phyloP scores from a whole-genome alignment of 306 rosid genomes.

The Quercus parvula region DNA sequence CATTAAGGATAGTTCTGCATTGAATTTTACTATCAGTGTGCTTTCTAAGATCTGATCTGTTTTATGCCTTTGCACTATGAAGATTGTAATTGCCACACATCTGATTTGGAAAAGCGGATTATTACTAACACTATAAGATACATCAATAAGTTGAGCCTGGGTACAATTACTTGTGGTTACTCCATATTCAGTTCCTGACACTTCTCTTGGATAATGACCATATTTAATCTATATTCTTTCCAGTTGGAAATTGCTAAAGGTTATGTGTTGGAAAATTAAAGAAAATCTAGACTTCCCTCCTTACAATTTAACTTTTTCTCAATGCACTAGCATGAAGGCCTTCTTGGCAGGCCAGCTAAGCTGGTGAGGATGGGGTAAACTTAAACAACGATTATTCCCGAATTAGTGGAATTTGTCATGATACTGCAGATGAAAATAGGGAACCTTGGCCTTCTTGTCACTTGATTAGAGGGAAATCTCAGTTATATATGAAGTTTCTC shows the following conservation, averaged over 20 bases:
- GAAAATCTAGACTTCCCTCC: not conserved
- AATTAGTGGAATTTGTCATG: not conserved
- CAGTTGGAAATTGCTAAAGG: not conserved
- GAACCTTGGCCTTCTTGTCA: not conserved
- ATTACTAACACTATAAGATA: not conserved
- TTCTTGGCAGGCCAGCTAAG: not conserved
- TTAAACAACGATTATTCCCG: not conserved
- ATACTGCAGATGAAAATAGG: not conserved
- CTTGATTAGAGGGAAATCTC: not conserved
- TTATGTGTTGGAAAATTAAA: not conserved
- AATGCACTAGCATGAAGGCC: not conserved
- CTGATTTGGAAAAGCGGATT: not conserved
- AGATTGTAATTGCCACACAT: not conserved
- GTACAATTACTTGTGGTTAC: not conserved
- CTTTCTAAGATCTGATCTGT: not conserved
- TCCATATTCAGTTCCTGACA: not conserved
- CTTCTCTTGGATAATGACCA: not conserved
- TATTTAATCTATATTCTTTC: not conserved
- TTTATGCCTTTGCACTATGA: not conserved
- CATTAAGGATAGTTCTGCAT: not conserved
- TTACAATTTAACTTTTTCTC: not conserved
- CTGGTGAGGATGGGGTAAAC: not conserved
- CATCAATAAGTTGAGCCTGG: not conserved
- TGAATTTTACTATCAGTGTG: not conserved
- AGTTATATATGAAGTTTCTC: no score